Percentiles rank a stretch among this genome's conserved stretches.
These are phyloP conservation scores for Fusarium equiseti DNA, from an alignment of 2,329 filamentous ascomycete species.

Conservation along the genomic window DNA sequence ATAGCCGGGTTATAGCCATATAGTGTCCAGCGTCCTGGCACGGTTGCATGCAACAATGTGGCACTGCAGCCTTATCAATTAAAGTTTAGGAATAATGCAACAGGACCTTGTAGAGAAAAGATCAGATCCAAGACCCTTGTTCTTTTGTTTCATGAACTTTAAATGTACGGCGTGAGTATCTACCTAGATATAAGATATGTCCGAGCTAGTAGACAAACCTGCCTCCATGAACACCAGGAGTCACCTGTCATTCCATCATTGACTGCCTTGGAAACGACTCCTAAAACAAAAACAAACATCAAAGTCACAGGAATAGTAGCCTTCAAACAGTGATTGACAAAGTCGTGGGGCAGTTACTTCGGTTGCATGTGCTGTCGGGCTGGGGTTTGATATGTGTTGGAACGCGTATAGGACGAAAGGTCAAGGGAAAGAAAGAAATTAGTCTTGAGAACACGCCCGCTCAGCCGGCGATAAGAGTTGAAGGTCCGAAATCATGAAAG, in stretches of 20 bases:
- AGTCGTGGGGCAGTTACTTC: not conserved
- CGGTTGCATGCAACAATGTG: not conserved
- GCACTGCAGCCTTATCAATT: not conserved
- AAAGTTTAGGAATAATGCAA: not conserved
- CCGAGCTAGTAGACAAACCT: not conserved
- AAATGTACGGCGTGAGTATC: not conserved
- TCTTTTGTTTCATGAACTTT: not conserved
- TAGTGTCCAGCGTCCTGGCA: not conserved
- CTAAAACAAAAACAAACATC: not conserved
- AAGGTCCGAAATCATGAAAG: not conserved
- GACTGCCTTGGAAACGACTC: not conserved
- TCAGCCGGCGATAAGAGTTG: too few species aligned
- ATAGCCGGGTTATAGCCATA: not conserved
- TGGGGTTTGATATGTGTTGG: not conserved
- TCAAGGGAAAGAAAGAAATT: too few species aligned
- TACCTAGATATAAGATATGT: not conserved
- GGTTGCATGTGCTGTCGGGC: not conserved
- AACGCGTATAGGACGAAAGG: not conserved
- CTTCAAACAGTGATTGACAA: not conserved
- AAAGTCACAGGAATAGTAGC: not conserved
- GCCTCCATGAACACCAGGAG: not conserved
- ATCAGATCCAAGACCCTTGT: not conserved
- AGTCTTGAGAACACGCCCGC: too few species aligned
- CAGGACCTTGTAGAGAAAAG: not conserved
- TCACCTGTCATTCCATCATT: not conserved